Percentiles rank a stretch among this genome's conserved stretches.
These are phyloP conservation scores for Aspergillus neoniger DNA, from an alignment of 2,329 filamentous ascomycete genomes.

Conservation along the genomic window DNA sequence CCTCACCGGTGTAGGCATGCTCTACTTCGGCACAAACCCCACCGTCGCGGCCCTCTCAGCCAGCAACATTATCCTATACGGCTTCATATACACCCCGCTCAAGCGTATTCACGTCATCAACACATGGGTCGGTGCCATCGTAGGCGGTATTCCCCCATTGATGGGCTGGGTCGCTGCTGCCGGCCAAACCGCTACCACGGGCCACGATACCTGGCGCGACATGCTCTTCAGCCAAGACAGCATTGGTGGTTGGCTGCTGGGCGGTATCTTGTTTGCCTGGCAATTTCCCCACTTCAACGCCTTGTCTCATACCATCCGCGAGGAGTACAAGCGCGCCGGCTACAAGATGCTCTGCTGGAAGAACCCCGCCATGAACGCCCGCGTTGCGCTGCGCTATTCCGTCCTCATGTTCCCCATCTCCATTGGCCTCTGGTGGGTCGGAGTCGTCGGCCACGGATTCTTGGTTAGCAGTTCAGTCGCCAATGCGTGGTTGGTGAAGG, in stretches of 20 bases:
- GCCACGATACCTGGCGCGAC: conserved; percentile 73
- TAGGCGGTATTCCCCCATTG: conserved; percentile 89
- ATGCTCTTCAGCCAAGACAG: conserved; percentile 70
- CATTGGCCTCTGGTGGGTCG: conserved; percentile 72
- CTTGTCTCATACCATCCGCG: conserved; percentile 80
- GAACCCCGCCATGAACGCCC: conserved; percentile 79
- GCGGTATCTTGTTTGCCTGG: conserved; percentile 85
- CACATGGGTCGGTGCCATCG: conserved; percentile 91
- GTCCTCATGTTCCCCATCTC: conserved; percentile 85
- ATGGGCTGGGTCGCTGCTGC: conserved; percentile 99
- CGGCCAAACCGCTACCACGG: conserved; percentile 74
- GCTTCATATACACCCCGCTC: conserved; percentile 86
- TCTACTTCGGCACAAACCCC: conserved; percentile 91
- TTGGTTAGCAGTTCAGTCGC: conserved; percentile 76
- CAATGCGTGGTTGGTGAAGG: conserved; percentile 80
- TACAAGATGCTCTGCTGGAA: conserved; percentile 79
- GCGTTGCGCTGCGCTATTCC: conserved; percentile 86
- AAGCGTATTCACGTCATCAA: conserved; percentile 86
- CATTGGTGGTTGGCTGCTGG: conserved; percentile 85
- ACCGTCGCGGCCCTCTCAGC: conserved; percentile 85
- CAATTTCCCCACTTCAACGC: conserved; percentile 99
- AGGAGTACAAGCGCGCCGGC: conserved; percentile 77
- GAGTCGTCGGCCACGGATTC: conserved; percentile 85
- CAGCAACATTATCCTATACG: conserved; percentile 85
- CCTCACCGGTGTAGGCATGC: conserved; percentile 65